Conservation (phyloP, 75 land plant species). For the Larix kaempferi region DNA sequence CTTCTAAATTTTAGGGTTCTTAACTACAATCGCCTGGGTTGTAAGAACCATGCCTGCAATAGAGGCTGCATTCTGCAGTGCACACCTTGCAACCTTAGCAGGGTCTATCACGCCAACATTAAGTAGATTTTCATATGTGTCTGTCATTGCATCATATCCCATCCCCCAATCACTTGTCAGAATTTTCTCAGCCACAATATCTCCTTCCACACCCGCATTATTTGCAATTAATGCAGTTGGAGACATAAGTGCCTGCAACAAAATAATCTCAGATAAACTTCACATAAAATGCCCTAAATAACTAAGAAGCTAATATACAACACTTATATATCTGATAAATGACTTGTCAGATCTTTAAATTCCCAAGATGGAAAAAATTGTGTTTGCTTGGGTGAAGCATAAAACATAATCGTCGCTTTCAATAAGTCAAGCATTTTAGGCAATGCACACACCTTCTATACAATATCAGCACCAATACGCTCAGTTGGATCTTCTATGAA, state of each 20-base stretch:
- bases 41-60: constrained; percentile 94
- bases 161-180: constrained; percentile 71
- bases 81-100: constrained; percentile 89
- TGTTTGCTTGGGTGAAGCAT: not conserved
- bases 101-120: constrained; percentile 83
- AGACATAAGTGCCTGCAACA: constrained; percentile 64
- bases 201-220: constrained; percentile 95
- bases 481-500: constrained; percentile 78
- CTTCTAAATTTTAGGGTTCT: constrained; percentile 60
- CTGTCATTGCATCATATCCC: constrained; percentile 92
- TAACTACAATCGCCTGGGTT: constrained; percentile 89
- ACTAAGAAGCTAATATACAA: too few species aligned
- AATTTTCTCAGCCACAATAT: constrained; percentile 88
- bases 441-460: constrained; percentile 58
- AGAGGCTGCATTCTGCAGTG: constrained; percentile 82
- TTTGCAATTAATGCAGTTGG: constrained; percentile 86
- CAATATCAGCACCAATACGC: constrained; percentile 83
- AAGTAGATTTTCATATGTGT: constrained; percentile 75
- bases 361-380: not conserved
- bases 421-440: not conserved
- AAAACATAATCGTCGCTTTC: not conserved
- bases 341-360: constrained; percentile 60
- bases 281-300: too few species aligned
- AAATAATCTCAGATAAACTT: too few species aligned
- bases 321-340: constrained; percentile 44